Conservation (phyloP, 345 rosid species). For the Geranium rotundifolium region DNA sequence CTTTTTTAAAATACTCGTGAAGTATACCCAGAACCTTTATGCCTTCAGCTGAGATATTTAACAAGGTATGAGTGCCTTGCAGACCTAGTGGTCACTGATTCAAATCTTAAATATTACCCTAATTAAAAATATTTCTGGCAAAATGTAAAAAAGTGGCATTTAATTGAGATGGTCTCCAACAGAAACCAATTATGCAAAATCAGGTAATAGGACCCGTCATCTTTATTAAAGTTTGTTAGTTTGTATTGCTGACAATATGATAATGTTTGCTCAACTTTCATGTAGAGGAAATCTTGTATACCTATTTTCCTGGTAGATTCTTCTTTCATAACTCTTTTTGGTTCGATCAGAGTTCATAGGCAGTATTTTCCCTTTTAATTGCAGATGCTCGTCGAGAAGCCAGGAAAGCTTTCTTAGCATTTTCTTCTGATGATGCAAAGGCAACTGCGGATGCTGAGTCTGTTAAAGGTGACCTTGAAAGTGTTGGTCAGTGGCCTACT, state of each 20-base stretch:
- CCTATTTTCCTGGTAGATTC: background rate
- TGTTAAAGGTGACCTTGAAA: conserved; percentile 29
- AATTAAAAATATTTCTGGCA: too few relatives aligned
- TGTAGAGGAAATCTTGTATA: background rate
- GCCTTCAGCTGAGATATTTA: too few relatives aligned
- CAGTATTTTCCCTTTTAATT: background rate
- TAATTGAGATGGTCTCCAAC: background rate
- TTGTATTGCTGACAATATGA: background rate
- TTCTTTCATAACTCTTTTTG: background rate
- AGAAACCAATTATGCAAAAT: background rate
- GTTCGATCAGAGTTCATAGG: background rate
- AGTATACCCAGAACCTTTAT: too few relatives aligned
- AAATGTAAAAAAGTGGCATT: too few relatives aligned
- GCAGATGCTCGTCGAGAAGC: conserved; percentile 94
- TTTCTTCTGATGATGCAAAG: conserved; percentile 51
- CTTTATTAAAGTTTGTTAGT: background rate
- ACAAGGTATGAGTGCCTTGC: too few relatives aligned
- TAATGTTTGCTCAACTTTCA: background rate
- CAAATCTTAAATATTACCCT: too few relatives aligned
- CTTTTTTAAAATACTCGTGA: too few relatives aligned
- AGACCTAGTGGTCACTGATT: too few relatives aligned
- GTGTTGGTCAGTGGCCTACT: conserved; percentile 24
- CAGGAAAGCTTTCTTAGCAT: conserved; percentile 87
- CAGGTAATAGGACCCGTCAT: background rate
- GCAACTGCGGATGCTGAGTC: conserved; percentile 21